A percentile compares a stretch with the other conserved stretches of the same genome.
phyloP scores from a whole-genome alignment of 495 filamentous ascomycete genomes.

The Astrothelium macrocarpum region DNA sequence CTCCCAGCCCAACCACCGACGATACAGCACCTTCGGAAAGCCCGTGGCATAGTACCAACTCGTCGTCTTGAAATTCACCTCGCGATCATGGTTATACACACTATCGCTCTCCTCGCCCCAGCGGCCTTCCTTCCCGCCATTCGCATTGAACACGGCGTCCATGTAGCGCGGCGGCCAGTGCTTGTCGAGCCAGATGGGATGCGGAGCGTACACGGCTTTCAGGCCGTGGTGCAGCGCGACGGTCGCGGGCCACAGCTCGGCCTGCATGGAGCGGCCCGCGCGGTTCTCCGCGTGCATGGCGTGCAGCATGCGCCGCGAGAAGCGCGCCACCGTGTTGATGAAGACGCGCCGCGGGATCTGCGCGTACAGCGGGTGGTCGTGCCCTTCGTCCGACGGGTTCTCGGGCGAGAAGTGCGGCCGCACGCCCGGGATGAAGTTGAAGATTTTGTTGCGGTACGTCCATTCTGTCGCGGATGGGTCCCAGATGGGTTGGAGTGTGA shows the following conservation, averaged over 20 bases:
- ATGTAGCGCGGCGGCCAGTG: slow-evolving; percentile 47
- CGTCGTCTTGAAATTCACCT: slow-evolving; percentile 45
- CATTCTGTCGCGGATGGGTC: slow-evolving; percentile 55
- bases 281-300: slow-evolving; percentile 53
- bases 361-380: slow-evolving; percentile 24
- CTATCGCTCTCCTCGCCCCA: slow-evolving; percentile 26
- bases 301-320: slow-evolving; percentile 52
- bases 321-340: slow-evolving; percentile 56
- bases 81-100: slow-evolving; percentile 34
- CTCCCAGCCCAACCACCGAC: slow-evolving; percentile 50
- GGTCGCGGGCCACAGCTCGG: slow-evolving; percentile 61
- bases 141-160: slow-evolving; percentile 52
- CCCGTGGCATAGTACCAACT: slow-evolving; percentile 50
- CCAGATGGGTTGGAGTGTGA: slow-evolving; percentile 61
- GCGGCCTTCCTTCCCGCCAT: slow-evolving; percentile 18
- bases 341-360: slow-evolving; percentile 52
- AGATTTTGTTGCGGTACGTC: slow-evolving; percentile 51
- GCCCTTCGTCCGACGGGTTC: slow-evolving; percentile 21
- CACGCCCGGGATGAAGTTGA: slow-evolving; percentile 47
- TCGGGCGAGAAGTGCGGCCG: slow-evolving; percentile 25
- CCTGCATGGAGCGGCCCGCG: slow-evolving; percentile 51
- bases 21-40: slow-evolving; percentile 48
- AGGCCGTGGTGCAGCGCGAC: slow-evolving; percentile 59
- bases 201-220: slow-evolving; percentile 58
- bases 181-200: slow-evolving; percentile 60